Evolutionary conservation across 148 eudicot genomes (phyloP).

Genomic region (Rhododendron henanense): DNA sequence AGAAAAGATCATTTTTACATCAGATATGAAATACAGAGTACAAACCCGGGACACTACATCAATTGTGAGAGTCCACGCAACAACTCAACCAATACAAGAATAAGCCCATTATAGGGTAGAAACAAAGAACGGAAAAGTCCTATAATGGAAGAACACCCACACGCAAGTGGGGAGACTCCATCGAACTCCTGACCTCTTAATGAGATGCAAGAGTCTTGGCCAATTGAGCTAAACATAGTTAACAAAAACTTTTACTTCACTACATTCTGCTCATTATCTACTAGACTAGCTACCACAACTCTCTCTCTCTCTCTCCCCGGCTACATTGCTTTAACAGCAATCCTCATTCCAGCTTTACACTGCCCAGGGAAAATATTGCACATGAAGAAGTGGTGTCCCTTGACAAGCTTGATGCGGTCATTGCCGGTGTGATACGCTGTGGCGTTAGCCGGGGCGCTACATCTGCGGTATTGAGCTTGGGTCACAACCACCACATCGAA

Average conservation of each 20-base stretch:
- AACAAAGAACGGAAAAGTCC: too few species aligned
- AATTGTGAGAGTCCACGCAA: too few species aligned
- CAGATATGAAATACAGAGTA: too few species aligned
- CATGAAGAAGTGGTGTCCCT: constrained; percentile 59
- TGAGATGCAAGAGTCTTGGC: too few species aligned
- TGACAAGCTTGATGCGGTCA: constrained; percentile 40
- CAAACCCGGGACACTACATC: too few species aligned
- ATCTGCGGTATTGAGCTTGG: constrained; percentile 26
- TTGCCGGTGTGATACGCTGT: constrained; percentile 36
- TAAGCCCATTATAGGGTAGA: too few species aligned
- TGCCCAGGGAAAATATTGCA: constrained; percentile 40
- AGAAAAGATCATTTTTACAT: too few species aligned
- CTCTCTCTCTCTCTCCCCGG: too few species aligned
- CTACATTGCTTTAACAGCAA: constrained; percentile 40
- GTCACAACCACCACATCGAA: constrained; percentile 45
- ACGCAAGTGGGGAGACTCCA: background rate
- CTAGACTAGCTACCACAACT: background rate
- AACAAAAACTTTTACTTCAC: background rate
- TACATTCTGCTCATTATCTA: background rate
- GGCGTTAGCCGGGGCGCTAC: constrained; percentile 31
- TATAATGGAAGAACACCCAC: too few species aligned
- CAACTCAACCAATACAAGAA: too few species aligned
- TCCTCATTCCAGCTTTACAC: constrained; percentile 53
- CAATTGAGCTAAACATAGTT: background rate
- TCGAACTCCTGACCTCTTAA: too few species aligned